Evolutionary conservation across 768 basidiomycete genomes (phyloP).

Genomic region (Termitomyces sp.): DNA sequence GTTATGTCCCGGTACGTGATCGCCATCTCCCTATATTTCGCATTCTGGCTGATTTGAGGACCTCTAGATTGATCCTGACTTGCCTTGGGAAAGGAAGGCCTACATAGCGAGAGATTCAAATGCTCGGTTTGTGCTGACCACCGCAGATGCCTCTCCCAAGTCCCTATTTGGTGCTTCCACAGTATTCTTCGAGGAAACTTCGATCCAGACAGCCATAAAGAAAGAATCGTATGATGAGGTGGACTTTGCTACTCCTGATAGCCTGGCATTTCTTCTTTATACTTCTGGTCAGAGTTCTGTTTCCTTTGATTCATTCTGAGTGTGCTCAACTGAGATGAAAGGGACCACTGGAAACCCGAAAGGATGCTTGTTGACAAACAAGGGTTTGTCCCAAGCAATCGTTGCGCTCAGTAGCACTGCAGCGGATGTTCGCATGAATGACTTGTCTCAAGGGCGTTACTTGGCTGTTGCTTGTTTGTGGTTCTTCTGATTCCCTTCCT

Average conservation of each 20-base stretch:
- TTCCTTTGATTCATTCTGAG: not conserved
- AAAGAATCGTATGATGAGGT: constrained; percentile 22
- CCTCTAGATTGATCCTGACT: constrained; percentile 43
- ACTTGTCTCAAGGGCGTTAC: constrained; percentile 35
- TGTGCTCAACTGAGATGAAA: constrained; percentile 7
- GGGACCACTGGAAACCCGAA: constrained; percentile 49
- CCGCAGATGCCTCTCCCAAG: constrained; percentile 13
- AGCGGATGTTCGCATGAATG: constrained; percentile 22
- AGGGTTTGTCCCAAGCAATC: constrained; percentile 24
- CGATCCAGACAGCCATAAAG: constrained; percentile 21
- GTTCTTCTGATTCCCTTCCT: not conserved
- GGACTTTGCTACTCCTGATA: constrained; percentile 21
- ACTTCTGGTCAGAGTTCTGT: constrained; percentile 33
- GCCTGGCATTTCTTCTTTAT: constrained; percentile 40
- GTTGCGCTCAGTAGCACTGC: constrained; percentile 26
- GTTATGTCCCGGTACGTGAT: constrained; percentile 43
- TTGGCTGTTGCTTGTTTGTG: constrained; percentile 31
- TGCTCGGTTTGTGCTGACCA: constrained; percentile 35
- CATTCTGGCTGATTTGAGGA: not conserved
- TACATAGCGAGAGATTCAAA: constrained; percentile 38
- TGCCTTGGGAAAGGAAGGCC: constrained; percentile 37
- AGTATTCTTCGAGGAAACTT: constrained; percentile 19
- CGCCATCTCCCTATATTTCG: not conserved
- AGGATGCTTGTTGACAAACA: constrained; percentile 37
- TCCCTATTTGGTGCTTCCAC: constrained; percentile 19